Percentiles rank a stretch among this genome's conserved stretches.
Evolutionary conservation across 2,329 filamentous ascomycete genomes (phyloP).

Genomic region (Penicillium freii): DNA sequence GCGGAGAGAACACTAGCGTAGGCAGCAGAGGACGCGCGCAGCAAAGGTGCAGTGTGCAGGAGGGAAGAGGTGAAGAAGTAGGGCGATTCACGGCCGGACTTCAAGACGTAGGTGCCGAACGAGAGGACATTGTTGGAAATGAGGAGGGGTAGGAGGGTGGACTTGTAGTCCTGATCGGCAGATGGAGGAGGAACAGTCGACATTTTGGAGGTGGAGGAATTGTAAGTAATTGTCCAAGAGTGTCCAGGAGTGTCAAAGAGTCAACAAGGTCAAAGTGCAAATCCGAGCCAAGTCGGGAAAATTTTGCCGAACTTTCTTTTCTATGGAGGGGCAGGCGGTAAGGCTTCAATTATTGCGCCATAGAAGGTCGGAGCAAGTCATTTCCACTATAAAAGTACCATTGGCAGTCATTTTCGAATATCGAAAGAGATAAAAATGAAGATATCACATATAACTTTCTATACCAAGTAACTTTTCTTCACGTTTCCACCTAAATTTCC

Average conservation of each 20-base stretch:
- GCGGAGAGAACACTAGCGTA: slow-evolving; percentile 65
- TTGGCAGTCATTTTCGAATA: neutral
- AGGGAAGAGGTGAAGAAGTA: slow-evolving; percentile 98
- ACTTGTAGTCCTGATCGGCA: slow-evolving; percentile 38
- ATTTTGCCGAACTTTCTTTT: slow-evolving; percentile 16
- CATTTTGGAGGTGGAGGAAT: slow-evolving; percentile 20
- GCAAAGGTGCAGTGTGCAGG: slow-evolving; percentile 78
- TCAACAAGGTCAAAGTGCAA: neutral
- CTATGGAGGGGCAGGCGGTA: slow-evolving; percentile 25
- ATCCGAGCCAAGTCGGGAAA: slow-evolving; percentile 17
- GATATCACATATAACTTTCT: neutral
- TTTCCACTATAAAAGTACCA: neutral
- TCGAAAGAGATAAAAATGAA: neutral
- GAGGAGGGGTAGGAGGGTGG: slow-evolving; percentile 38
- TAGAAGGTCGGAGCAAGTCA: neutral
- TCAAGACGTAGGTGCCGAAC: slow-evolving; percentile 64
- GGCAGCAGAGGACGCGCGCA: slow-evolving; percentile 73
- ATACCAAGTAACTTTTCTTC: neutral
- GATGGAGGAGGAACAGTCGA: slow-evolving; percentile 26
- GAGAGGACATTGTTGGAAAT: slow-evolving; percentile 43
- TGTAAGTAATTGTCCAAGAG: neutral
- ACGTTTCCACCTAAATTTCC: neutral
- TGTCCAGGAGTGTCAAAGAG: neutral
- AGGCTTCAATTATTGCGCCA: neutral
- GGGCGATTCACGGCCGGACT: slow-evolving; percentile 83